Evolutionary conservation across 2,329 filamentous ascomycete genomes (phyloP), one percentile per base, ranked within the genome.

Genomic region (Alternaria sp.): DNA sequence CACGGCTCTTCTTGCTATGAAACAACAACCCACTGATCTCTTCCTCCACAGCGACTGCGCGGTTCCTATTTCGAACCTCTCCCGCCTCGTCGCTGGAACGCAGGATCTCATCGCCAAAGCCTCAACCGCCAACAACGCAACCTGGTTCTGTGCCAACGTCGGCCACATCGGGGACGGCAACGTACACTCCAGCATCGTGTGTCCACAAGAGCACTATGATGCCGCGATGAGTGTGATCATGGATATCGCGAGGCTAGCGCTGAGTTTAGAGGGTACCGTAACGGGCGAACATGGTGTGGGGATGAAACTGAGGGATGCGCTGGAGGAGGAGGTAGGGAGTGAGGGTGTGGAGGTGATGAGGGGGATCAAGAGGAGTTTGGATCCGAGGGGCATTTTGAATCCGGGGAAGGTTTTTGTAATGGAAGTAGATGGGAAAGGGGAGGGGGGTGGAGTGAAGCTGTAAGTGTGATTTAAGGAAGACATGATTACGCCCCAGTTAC

Each of bases 261-360:
- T 96, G 47, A 90, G 92, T 79, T 86, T 94, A 82, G 92, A 96
- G 78, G 93, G 93, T 1, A 96, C 93, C 0, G 90, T 94, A 1
- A 94, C 92, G 23, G 92, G 92, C 33, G 92, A 96, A 81, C 92
- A 96, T 80, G 92, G 92, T 10, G 89, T 96, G 49, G 92, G 92
- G 7, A 80, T 95, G 55, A 90, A 94, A 67, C 93, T 95, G 87
- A 85, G 92, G 70, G 92, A 94, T 77, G 93, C 94, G 75, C 84
- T 96, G 54, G 85, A 87, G 8, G 90, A 94, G 71, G 92, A 96
- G 81, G 84, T 96, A 26, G 92, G 92, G 12, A 82, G 87, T 78
- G 85, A 82, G 12, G 92, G 92, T 0, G 91, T 96, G 6, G 90
- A 92, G 78, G 83, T 88, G 20, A 96, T 96, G 92, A 87, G 92